Base-by-base conservation (phyloP, 441 rosid genomes). In the Corymbia citriodora region DNA sequence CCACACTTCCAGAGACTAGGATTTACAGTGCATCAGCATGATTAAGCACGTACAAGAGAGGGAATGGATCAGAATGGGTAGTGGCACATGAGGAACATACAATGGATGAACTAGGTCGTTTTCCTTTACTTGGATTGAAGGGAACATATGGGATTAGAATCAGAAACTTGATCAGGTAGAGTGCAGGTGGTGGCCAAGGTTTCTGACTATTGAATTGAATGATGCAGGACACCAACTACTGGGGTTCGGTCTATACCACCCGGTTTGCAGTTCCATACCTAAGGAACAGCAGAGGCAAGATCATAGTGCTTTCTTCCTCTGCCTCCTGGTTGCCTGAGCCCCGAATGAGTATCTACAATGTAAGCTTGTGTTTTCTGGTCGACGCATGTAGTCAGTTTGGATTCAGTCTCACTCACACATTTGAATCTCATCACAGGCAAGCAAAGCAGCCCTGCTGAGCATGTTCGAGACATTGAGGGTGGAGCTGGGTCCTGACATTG, bases 251-350 rank as follows among this genome's bases (percentile, higher is more conserved):
- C 10, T 89, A 90, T 21, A 87, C 87, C 36, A 92, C 94, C 18
- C 91, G 91, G 72, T 92, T 91, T 55, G 95, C 94, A 82, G 87
- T 94, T 89, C 94, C 94, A 88, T 93, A 93, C 91, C 91, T 94
- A 7, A 93, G 93, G 68, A 92, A 91, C 54, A 92, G 92, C 88
- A 94, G 65, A 88, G 95, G 96, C 88, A 92, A 92, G 91, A 93
- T 94, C 61, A 53, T 93, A 25, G 95, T 89, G 85, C 89, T 91
- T 65, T 49, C 92, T 63, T 94, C 96, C 1, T 61, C 29, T 57
- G 25, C 86, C 91, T 87, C 91, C 87, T 92, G 92, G 94, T 3
- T 91, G 87, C 89, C 88, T 88, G 12, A 89, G 18, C 93, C 92
- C 79, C 91, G 90, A n/a, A 83, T 52, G 36, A 93, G 68, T 88